Evolutionary conservation across 176 grass and related monocot species (phyloP).

Genomic region (Stipa capillata): DNA sequence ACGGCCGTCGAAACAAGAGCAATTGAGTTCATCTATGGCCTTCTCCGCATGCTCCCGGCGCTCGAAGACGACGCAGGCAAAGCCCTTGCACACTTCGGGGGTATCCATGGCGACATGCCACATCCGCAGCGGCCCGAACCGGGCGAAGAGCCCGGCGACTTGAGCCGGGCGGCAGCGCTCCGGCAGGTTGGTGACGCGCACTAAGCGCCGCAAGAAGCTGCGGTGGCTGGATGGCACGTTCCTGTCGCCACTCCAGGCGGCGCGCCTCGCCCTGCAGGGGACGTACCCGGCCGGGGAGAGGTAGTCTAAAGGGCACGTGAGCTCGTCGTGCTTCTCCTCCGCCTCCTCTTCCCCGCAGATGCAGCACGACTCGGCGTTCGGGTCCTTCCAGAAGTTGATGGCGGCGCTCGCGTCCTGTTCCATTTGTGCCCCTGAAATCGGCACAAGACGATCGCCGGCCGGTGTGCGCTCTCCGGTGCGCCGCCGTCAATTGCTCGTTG

Average conservation of each 20-base stretch:
- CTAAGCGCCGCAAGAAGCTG: not conserved
- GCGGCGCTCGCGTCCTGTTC: not conserved
- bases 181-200: slow-evolving; percentile 4
- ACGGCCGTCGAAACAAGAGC: too few relatives aligned
- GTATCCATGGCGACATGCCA: too few relatives aligned
- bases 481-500: too few relatives aligned
- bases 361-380: not conserved
- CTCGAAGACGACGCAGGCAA: not conserved
- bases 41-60: slow-evolving; percentile 1
- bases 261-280: not conserved
- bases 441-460: too few relatives aligned
- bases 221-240: not conserved
- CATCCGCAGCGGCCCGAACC: not conserved
- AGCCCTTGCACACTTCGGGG: too few relatives aligned
- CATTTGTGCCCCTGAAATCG: too few relatives aligned
- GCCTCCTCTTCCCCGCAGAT: not conserved
- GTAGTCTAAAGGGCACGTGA: slow-evolving; percentile 7
- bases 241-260: not conserved
- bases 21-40: too few relatives aligned
- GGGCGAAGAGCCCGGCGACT: not conserved
- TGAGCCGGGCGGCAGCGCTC: not conserved
- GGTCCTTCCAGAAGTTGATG: not conserved
- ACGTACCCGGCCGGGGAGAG: not conserved
- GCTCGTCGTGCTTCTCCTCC: not conserved
- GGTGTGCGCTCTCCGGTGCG: too few relatives aligned